Percentiles rank a stretch among this genome's conserved stretches.
Conservation (phyloP, 441 rosid genomes). For the Pelargonium fulgidum region DNA sequence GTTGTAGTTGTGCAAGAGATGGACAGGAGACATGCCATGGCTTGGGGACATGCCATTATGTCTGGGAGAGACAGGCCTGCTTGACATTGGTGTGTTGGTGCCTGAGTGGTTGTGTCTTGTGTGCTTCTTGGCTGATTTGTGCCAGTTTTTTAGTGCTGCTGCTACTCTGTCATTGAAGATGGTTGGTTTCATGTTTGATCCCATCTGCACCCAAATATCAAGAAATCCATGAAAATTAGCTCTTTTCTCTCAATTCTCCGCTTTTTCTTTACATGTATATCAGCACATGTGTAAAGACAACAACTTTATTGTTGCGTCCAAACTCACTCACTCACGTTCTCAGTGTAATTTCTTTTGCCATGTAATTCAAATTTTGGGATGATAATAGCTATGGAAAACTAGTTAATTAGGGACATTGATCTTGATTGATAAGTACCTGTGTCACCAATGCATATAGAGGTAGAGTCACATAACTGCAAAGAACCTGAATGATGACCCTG, state of each 20-base stretch:
- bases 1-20: constrained; percentile 49
- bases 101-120: constrained; percentile 47
- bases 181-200: constrained; percentile 86
- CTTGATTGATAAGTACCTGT: constrained; percentile 36
- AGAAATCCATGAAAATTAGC: not conserved
- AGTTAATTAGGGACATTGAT: not conserved
- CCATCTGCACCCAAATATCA: constrained; percentile 49
- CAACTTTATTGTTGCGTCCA: not conserved
- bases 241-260: too few species aligned
- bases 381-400: too few species aligned
- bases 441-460: constrained; percentile 93
- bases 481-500: constrained; percentile 71
- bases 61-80: constrained; percentile 61
- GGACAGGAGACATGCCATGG: constrained; percentile 24
- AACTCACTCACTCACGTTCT: too few species aligned
- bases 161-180: constrained; percentile 79
- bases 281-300: not conserved
- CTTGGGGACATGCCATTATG: constrained; percentile 57
- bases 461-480: constrained; percentile 90
- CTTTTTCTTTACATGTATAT: too few species aligned
- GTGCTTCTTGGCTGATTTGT: constrained; percentile 66
- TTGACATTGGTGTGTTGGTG: constrained; percentile 50
- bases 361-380: too few species aligned
- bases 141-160: constrained; percentile 77
- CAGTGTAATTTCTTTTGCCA: too few species aligned